phyloP scores from a whole-genome alignment of 805 yeast species.

The Pichia californica region DNA sequence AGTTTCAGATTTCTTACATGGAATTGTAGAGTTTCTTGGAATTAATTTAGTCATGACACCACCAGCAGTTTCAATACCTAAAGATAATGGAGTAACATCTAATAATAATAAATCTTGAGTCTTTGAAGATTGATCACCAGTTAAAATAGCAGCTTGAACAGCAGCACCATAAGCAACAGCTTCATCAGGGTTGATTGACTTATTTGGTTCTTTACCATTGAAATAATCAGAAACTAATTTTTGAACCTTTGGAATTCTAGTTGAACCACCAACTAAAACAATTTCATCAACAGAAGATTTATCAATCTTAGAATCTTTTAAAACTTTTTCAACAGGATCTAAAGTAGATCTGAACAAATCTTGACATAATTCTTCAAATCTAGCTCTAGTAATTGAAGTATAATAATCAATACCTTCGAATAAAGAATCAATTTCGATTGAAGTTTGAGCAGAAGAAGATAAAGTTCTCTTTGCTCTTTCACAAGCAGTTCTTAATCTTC shows the following conservation, averaged over 20 bases:
- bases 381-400: slow-evolving; percentile 94
- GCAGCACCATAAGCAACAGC: slow-evolving; percentile 99
- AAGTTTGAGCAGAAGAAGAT: slow-evolving; percentile 92
- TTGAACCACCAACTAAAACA: slow-evolving; percentile 95
- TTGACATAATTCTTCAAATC: slow-evolving; percentile 94
- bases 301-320: slow-evolving; percentile 85
- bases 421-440: slow-evolving; percentile 90
- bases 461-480: slow-evolving; percentile 99
- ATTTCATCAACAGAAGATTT: slow-evolving; percentile 88
- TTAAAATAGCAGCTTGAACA: slow-evolving; percentile 93
- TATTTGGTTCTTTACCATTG: slow-evolving; percentile 96
- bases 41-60: slow-evolving; percentile 77
- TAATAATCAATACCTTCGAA: slow-evolving; percentile 95
- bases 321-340: slow-evolving; percentile 92
- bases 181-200: slow-evolving; percentile 96
- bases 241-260: slow-evolving; percentile 97
- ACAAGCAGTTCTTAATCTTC: slow-evolving; percentile 98
- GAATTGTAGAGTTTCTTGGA: slow-evolving; percentile 72
- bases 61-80: slow-evolving; percentile 82
- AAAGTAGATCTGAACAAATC: slow-evolving; percentile 89
- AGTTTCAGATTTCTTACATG: slow-evolving; percentile 64
- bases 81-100: slow-evolving; percentile 91
- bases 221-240: slow-evolving; percentile 93
- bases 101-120: slow-evolving; percentile 90
- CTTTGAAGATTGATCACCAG: slow-evolving; percentile 94